Conservation (phyloP, 208 protist species). For the Angomonas ambiguus region DNA sequence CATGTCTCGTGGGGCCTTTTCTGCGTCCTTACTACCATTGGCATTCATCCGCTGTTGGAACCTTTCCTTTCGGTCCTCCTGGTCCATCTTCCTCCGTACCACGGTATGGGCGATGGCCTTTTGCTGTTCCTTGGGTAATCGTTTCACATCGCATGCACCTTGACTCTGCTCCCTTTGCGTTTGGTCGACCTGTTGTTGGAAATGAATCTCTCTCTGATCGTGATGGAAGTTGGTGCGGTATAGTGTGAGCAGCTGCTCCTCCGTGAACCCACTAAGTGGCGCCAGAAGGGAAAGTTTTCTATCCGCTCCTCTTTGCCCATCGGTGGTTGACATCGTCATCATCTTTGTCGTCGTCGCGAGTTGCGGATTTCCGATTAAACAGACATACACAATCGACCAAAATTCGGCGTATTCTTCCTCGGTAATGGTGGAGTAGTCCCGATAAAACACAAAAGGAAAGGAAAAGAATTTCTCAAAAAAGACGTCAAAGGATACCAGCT, state of each 20-base stretch:
- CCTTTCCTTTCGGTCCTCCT: background rate
- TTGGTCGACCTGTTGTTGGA: background rate
- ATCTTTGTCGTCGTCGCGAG: background rate
- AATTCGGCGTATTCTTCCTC: slow-evolving; percentile 67
- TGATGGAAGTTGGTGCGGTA: background rate
- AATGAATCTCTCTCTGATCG: background rate
- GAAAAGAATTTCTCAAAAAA: slow-evolving; percentile 84
- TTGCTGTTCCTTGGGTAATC: background rate
- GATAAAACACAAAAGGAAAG: slow-evolving; percentile 78
- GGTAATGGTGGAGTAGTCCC: slow-evolving; percentile 45
- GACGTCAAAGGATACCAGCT: slow-evolving; percentile 57
- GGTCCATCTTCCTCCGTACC: background rate
- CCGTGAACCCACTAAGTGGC: slow-evolving; percentile 2
- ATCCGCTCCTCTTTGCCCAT: background rate
- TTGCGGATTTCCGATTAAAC: slow-evolving; percentile 33
- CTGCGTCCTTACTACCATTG: background rate
- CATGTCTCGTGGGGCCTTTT: no score
- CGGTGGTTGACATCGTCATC: background rate
- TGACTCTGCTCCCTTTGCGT: background rate
- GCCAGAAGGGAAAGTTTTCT: slow-evolving; percentile 4
- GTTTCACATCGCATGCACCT: background rate
- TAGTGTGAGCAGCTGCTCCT: background rate
- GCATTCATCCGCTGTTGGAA: background rate
- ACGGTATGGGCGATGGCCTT: background rate
- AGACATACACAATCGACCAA: slow-evolving; percentile 73